Evolutionary conservation across 2,329 filamentous ascomycete species (phyloP).

Genomic region (Kalmusia sp.): DNA sequence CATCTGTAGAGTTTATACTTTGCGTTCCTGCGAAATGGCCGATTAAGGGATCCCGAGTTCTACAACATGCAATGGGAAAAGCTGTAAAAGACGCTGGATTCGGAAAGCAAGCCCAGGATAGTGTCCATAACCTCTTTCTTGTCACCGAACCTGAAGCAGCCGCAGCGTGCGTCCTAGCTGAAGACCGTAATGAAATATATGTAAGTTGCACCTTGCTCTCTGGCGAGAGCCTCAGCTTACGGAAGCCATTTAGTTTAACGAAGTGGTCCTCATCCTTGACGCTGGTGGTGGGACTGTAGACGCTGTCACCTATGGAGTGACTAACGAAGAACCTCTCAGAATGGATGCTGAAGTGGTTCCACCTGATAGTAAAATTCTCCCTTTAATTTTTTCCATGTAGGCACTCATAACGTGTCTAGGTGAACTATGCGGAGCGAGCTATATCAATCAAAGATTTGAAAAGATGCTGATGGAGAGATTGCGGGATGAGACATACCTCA

Average conservation of each 20-base stretch:
- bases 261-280: constrained; percentile 23
- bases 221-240: not conserved
- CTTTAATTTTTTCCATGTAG: not conserved
- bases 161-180: constrained; percentile 23
- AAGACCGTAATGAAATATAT: constrained; percentile 15
- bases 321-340: constrained; percentile 11
- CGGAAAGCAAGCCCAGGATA: constrained; percentile 3
- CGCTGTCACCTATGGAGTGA: constrained; percentile 21
- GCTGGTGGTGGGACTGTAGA: constrained; percentile 27
- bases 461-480: constrained; percentile 21
- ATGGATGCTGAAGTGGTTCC: constrained; percentile 19
- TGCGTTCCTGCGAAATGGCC: constrained; percentile 30
- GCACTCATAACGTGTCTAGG: constrained; percentile 18
- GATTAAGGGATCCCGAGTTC: constrained; percentile 18
- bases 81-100: constrained; percentile 21
- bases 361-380: constrained; percentile 17
- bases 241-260: constrained; percentile 6
- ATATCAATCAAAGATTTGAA: constrained; percentile 38
- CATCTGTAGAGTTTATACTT: constrained; percentile 19
- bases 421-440: constrained; percentile 38
- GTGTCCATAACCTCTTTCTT: constrained; percentile 21
- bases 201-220: constrained; percentile 10
- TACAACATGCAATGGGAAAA: constrained; percentile 21
- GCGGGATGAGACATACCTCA: constrained; percentile 25
- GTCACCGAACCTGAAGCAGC: constrained; percentile 31